Evolutionary conservation across 495 filamentous ascomycete genomes (phyloP).

Genomic region (Parathielavia appendiculata): DNA sequence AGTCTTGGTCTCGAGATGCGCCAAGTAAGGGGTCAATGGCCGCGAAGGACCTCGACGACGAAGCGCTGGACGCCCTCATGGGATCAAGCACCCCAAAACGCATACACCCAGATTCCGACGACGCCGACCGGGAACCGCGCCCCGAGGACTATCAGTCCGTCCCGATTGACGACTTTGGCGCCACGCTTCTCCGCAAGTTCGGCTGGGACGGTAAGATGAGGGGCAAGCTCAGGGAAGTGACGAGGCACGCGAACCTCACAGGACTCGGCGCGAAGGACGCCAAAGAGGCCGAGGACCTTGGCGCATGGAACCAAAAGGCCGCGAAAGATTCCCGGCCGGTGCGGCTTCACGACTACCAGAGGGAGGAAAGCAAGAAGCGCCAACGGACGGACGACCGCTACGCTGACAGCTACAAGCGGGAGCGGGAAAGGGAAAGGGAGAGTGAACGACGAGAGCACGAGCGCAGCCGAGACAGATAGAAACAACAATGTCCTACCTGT

Average conservation of each 20-base stretch:
- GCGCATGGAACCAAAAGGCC: conserved; percentile 35
- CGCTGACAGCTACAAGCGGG: conserved; percentile 43
- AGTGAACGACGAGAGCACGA: conserved; percentile 29
- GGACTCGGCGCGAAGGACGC: conserved; percentile 75
- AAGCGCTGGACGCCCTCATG: conserved; percentile 75
- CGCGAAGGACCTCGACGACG: conserved; percentile 59
- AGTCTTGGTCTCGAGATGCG: conserved; percentile 20
- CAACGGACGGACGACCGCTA: conserved; percentile 37
- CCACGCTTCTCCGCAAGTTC: conserved; percentile 81
- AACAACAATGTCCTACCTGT: background rate
- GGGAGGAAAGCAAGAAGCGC: conserved; percentile 40
- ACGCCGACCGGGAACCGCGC: conserved; percentile 68
- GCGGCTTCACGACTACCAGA: conserved; percentile 43
- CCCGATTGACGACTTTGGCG: conserved; percentile 91
- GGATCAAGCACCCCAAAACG: conserved; percentile 40
- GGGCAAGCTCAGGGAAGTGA: conserved; percentile 43
- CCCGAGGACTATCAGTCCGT: conserved; percentile 81
- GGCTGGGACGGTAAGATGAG: conserved; percentile 85
- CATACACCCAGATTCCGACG: conserved; percentile 52
- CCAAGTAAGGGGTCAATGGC: conserved; percentile 23
- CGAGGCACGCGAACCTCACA: conserved; percentile 70
- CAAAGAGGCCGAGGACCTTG: conserved; percentile 63
- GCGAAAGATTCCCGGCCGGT: conserved; percentile 30
- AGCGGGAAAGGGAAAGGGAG: conserved; percentile 43
- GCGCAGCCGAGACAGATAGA: conserved; percentile 33